Base-by-base conservation (phyloP, 257 asterid genomes). In the Solanum gandarillasii region DNA sequence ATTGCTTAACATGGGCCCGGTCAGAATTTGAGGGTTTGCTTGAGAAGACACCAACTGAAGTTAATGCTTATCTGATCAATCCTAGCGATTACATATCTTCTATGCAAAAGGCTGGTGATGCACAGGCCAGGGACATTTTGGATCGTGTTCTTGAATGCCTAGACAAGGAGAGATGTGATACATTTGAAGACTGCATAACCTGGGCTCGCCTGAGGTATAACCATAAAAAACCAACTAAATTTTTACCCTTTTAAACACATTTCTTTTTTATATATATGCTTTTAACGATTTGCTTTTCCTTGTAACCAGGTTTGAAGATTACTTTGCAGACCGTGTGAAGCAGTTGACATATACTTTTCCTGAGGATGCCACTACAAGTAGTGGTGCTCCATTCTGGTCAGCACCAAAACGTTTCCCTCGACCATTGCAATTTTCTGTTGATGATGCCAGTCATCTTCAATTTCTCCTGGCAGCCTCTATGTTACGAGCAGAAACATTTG, bases 21-120 rank as follows among this genome's bases (percentile, higher is more conserved):
- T 96, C 99, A n/a, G 99, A 96, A 89, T 96, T 96, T 87, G 99
- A 96, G 91, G 99, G 99, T 68, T 91, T 96, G 93, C 98, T 96
- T 52, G 99, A 96, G 87, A 96, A 96, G 92, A 94, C 94, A 67
- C 99, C 99, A 10, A 95, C 98, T 36, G 99, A 96, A 93, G 98
- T 89, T 52, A 96, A 96, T 87, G 96, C 96, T 46, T 96, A 91
- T 90, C 98, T 96, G 74, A 88, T 95, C n/a, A 93, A 89, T 87
- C 98, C 98, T 23, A 79, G 87, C 39, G 98, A 96, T 87, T 96
- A 95, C 90, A 83, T 94, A 68, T 88, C 97, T 91, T 90, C 95
- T 68, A 92, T 94, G 98, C 93, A 72, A 83, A 94, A 92, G 81
- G 96, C 99, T 85, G 99, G 98, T 88, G 99, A 96, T 93, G 99